Conservation (phyloP, 2,329 filamentous ascomycete genomes). For the Drechslerella coelobrocha region DNA sequence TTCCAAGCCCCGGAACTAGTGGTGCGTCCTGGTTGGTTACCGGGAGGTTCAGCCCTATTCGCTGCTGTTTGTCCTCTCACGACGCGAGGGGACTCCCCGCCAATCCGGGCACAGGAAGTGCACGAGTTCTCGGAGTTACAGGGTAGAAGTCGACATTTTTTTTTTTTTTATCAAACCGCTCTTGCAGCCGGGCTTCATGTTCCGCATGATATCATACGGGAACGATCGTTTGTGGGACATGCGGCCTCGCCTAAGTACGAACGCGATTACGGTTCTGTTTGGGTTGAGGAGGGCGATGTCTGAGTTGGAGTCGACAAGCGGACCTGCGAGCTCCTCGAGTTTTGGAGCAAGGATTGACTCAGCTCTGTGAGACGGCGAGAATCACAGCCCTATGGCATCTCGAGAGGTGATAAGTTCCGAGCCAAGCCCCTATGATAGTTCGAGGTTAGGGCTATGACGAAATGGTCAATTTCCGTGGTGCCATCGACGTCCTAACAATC, state of each 20-base stretch:
- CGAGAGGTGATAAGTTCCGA: too few relatives aligned
- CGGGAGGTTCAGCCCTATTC: constrained; percentile 1
- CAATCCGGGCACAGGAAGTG: neutral
- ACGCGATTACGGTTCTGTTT: constrained; percentile 30
- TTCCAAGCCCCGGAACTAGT: neutral
- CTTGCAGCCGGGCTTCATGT: constrained; percentile 8
- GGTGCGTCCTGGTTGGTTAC: neutral
- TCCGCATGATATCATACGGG: constrained; percentile 14
- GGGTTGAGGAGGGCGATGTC: constrained; percentile 2
- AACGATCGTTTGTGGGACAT: constrained; percentile 13
- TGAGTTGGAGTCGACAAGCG: constrained; percentile 1
- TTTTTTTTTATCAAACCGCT: constrained; percentile 6
- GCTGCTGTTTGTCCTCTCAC: too few relatives aligned
- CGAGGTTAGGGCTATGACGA: too few relatives aligned
- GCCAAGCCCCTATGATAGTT: too few relatives aligned
- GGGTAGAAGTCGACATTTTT: neutral
- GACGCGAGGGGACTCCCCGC: too few relatives aligned
- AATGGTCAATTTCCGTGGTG: too few relatives aligned
- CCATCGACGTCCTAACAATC: too few relatives aligned
- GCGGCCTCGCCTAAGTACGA: constrained; percentile 41
- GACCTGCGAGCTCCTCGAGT: neutral
- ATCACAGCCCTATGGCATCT: too few relatives aligned
- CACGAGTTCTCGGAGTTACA: too few relatives aligned
- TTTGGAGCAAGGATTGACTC: too few relatives aligned
- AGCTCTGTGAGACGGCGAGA: too few relatives aligned